Evolutionary conservation across 106 monocot species (phyloP).

Genomic region (Dioscorea zingiberensis): DNA sequence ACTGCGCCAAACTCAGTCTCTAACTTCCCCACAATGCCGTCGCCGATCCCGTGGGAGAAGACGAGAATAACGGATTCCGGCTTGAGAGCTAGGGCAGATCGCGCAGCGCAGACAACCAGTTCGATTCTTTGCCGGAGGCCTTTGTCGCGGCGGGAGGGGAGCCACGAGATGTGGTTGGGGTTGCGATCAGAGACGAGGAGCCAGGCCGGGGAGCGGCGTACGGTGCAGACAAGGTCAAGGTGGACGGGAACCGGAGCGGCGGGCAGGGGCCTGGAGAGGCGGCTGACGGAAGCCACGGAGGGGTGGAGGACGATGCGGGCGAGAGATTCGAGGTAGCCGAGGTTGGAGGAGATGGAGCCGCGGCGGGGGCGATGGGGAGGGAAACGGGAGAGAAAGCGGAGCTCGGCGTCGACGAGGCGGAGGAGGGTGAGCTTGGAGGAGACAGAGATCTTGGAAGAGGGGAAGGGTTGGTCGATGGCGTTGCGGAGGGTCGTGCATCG

Average conservation of each 20-base stretch:
- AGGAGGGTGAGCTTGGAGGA: conserved; percentile 25
- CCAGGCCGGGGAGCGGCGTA: conserved; percentile 53
- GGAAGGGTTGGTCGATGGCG: conserved; percentile 11
- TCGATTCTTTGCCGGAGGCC: conserved; percentile 31
- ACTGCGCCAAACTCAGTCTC: conserved; percentile 42
- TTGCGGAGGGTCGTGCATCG: conserved; percentile 17
- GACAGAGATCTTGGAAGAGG: conserved; percentile 20
- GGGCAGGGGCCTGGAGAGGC: conserved; percentile 38
- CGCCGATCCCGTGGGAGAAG: conserved; percentile 60
- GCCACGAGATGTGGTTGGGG: conserved; percentile 54
- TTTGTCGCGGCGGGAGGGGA: conserved; percentile 2
- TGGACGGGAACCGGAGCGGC: conserved; percentile 22
- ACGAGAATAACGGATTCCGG: conserved; percentile 46
- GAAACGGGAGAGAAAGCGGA: conserved; percentile 39
- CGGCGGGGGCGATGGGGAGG: neutral
- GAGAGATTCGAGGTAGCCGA: conserved; percentile 60
- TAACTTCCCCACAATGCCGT: conserved; percentile 16
- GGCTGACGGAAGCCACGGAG: conserved; percentile 35
- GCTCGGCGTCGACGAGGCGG: conserved; percentile 42
- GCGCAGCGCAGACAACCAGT: conserved; percentile 21
- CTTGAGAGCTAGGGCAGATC: conserved; percentile 21
- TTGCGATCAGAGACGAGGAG: conserved; percentile 77
- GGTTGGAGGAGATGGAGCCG: conserved; percentile 41
- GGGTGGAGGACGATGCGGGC: conserved; percentile 57
- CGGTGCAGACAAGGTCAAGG: conserved; percentile 62